Evolutionary conservation across 2,329 filamentous ascomycete species (phyloP).

Genomic region (Arachnomyces sp.): DNA sequence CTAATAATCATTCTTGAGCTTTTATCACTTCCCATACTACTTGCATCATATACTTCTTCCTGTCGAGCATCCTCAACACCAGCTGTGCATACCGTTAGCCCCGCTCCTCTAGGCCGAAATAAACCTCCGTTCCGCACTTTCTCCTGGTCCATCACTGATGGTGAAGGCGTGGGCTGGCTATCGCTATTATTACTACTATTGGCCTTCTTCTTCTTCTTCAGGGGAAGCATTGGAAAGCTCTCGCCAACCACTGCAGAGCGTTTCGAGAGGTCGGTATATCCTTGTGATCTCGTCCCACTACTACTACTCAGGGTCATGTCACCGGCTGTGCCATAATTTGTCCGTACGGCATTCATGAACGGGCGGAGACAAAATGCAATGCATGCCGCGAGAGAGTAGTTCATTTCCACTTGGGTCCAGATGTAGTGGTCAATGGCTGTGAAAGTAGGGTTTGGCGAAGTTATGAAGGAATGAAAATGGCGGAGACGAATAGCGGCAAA

Average conservation of each 20-base stretch:
- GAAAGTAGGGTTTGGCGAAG: slow-evolving; percentile 28
- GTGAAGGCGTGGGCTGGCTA: too few relatives aligned
- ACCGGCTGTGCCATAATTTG: slow-evolving; percentile 28
- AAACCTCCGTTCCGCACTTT: too few relatives aligned
- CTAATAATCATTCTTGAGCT: slow-evolving; percentile 9
- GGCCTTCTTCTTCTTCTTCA: too few relatives aligned
- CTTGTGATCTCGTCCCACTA: slow-evolving; percentile 15
- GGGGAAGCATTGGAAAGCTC: too few relatives aligned
- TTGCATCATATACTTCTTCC: not conserved
- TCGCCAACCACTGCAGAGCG: too few relatives aligned
- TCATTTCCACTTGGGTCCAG: slow-evolving; percentile 30
- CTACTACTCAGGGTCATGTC: slow-evolving; percentile 22
- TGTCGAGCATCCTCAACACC: too few relatives aligned
- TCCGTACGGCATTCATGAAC: slow-evolving; percentile 31
- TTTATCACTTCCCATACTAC: not conserved
- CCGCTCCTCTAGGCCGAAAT: too few relatives aligned
- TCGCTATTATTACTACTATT: too few relatives aligned
- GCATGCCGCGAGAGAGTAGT: slow-evolving; percentile 30
- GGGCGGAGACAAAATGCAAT: slow-evolving; percentile 30
- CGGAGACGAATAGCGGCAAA: slow-evolving; percentile 30
- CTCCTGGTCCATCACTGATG: too few relatives aligned
- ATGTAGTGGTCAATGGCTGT: slow-evolving; percentile 25
- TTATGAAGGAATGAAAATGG: slow-evolving; percentile 21
- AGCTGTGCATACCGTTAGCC: too few relatives aligned
- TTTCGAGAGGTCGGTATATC: slow-evolving; percentile 5